Evolutionary conservation across 345 rosid genomes (phyloP).

Genomic region (Erucastrum elatum): DNA sequence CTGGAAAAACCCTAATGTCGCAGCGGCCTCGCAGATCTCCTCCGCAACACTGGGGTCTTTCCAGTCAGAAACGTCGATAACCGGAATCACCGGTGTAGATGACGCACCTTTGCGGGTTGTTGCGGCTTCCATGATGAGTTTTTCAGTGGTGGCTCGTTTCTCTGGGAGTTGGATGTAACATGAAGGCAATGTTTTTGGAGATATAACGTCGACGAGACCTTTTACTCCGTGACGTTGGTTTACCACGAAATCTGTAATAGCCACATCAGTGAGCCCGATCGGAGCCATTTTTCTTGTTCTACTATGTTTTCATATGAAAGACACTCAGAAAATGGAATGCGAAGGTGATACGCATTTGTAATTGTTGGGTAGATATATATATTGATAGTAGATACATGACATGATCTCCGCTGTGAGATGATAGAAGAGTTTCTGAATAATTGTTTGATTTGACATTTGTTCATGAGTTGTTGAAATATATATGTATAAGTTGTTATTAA

Average conservation of each 20-base stretch:
- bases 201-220: slow-evolving; percentile 38
- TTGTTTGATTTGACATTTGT: too few relatives aligned
- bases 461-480: too few relatives aligned
- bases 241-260: slow-evolving; percentile 38
- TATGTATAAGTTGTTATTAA: too few relatives aligned
- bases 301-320: not conserved
- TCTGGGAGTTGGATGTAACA: slow-evolving; percentile 41
- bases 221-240: slow-evolving; percentile 44
- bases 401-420: too few relatives aligned
- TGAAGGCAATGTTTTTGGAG: slow-evolving; percentile 36
- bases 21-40: slow-evolving; percentile 17
- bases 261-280: not conserved
- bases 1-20: slow-evolving; percentile 23
- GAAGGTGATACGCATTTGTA: not conserved
- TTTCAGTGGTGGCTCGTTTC: slow-evolving; percentile 21
- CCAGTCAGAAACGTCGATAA: slow-evolving; percentile 26
- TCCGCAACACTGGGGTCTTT: not conserved
- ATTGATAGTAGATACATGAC: too few relatives aligned
- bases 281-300: slow-evolving; percentile 1
- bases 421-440: too few relatives aligned
- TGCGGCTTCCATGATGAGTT: not conserved
- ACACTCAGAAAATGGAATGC: not conserved
- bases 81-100: not conserved
- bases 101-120: not conserved
- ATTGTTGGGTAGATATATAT: not conserved